phyloP scores from a whole-genome alignment of 2,329 filamentous ascomycete genomes.

The Cercospora sojina region DNA sequence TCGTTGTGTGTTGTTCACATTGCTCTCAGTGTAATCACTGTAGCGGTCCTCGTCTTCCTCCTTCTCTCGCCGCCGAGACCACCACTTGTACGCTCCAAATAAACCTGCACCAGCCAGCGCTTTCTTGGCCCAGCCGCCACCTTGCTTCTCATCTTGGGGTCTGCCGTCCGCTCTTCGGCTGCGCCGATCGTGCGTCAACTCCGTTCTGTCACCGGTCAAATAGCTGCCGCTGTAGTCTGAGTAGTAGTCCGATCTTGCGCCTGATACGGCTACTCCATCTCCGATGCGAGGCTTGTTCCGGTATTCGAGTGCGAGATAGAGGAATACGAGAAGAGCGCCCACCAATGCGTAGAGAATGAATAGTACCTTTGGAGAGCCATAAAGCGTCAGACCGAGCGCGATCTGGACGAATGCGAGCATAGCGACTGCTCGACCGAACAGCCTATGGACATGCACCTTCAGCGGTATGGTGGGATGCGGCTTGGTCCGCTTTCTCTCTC shows the following conservation, averaged over 20 bases:
- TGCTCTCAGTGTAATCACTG: constrained; percentile 17
- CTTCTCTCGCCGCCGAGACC: constrained; percentile 45
- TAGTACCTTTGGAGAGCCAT: constrained; percentile 79
- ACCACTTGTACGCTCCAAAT: constrained; percentile 58
- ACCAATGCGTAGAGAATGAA: constrained; percentile 86
- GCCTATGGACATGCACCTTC: constrained; percentile 69
- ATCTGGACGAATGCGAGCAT: constrained; percentile 84
- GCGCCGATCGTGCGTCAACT: constrained; percentile 50
- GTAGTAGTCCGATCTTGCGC: constrained; percentile 30
- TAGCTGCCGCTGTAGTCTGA: constrained; percentile 33
- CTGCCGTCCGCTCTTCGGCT: constrained; percentile 25
- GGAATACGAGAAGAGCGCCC: constrained; percentile 67
- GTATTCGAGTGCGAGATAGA: constrained; percentile 76
- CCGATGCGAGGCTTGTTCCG: constrained; percentile 47
- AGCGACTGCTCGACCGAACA: constrained; percentile 75
- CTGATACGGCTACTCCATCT: constrained; percentile 21
- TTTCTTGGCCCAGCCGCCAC: constrained; percentile 44
- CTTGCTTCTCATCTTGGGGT: constrained; percentile 11
- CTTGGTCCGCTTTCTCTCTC: constrained; percentile 46
- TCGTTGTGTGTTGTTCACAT: constrained; percentile 7
- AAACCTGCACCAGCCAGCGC: constrained; percentile 56
- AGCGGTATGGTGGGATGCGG: constrained; percentile 55
- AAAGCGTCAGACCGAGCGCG: constrained; percentile 83
- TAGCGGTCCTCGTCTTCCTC: constrained; percentile 14
- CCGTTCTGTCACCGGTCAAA: constrained; percentile 54